Base-by-base conservation (phyloP, 192 early-diverging fungal species). In the Phycomyces blakesleeanus region DNA sequence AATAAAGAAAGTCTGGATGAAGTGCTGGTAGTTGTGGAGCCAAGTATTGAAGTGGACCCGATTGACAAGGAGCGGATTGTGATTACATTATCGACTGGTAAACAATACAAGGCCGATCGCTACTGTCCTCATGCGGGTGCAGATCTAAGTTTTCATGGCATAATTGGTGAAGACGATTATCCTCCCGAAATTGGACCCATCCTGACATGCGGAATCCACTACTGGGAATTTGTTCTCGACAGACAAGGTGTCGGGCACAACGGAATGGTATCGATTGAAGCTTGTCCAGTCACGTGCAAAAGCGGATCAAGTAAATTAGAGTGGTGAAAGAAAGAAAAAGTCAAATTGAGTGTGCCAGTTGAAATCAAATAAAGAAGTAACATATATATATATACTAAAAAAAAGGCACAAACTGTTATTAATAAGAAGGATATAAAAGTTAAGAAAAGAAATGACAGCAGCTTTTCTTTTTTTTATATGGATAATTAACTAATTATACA, bases 111-210 rank as follows among this genome's bases (percentile, higher is more conserved):
- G 26, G 64, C 68, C 10, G 73, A 75, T 54, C 63, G 73, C 24
- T 75, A 75, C 44, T 75, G 73, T 39, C 68, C 73, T 29, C 73
- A 75, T 58, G 68, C 59, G 41, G 68, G 73, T 15, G 73, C 73
- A 0, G 73, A 75, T 26, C 53, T 75, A 1, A 55, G 64, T 2
- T 57, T 34, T 41, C 60, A 59, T 21, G 73, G 62, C 16, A 55
- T 54, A 29, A 60, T 75, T 21, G 61, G 42, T 3, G 59, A 67
- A 24, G 38, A 60, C 38, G 67, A 69, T 20, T 75, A 75, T 59
- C 67, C 67, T 25, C 68, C 64, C 14, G 73, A 75, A n/a, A 62
- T 75, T 44, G 73, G 73, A 5, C 73, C 73, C 10, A 58, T 71
- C 16, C 24, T 75, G 25, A 50, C 70, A 22, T 75, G 73, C 44